phyloP scores from a whole-genome alignment of 208 protist species.

The Endotrypanum monterogeii region DNA sequence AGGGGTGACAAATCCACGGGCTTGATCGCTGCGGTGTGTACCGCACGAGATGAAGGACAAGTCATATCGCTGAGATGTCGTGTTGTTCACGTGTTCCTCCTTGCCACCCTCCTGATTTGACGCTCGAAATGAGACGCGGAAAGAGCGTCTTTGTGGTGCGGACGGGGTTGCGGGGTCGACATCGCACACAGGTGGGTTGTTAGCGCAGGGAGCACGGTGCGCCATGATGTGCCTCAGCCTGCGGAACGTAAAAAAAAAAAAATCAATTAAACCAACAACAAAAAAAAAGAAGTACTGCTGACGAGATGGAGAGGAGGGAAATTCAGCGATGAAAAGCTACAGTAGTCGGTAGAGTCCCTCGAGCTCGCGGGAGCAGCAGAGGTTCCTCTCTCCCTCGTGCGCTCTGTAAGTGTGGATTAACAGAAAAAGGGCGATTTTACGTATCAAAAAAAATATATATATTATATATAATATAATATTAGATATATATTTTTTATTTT shows the following conservation, averaged over 20 bases:
- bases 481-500: too few species aligned
- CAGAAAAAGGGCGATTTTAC: background rate
- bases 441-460: too few species aligned
- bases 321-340: too few species aligned
- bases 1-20: background rate
- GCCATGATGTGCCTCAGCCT: background rate
- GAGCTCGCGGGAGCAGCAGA: too few species aligned
- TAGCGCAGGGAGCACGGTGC: background rate
- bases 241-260: background rate
- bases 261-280: too few species aligned
- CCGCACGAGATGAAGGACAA: background rate
- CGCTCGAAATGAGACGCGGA: slow-evolving; percentile 12
- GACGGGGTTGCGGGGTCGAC: background rate
- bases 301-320: too few species aligned
- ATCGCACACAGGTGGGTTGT: background rate
- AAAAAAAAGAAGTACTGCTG: too few species aligned
- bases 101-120: background rate
- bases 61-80: slow-evolving; percentile 14
- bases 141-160: background rate
- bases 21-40: background rate
- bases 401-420: too few species aligned
- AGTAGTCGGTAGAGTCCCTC: too few species aligned
- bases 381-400: too few species aligned
- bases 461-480: too few species aligned
- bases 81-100: background rate